Conservation (phyloP, 192 early-diverging fungal genomes). For the Mortierella alpina region DNA sequence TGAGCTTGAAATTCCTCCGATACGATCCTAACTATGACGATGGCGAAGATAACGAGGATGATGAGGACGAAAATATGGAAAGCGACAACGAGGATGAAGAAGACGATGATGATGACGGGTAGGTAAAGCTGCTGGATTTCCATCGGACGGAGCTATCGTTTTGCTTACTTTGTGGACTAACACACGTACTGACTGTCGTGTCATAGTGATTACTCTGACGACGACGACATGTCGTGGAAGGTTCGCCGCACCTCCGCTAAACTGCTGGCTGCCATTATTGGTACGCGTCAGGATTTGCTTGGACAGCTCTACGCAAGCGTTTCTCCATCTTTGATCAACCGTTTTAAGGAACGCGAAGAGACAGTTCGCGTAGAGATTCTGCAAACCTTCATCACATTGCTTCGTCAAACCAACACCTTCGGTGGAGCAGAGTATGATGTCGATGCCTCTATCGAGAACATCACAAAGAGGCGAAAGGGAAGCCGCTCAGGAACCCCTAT, state of each 20-base stretch:
- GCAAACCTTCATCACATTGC: conserved; percentile 73
- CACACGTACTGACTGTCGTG: background rate
- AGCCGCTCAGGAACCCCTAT: conserved; percentile 53
- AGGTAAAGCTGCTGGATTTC: conserved; percentile 16
- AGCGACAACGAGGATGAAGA: conserved; percentile 71
- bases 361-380: conserved; percentile 85
- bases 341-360: conserved; percentile 91
- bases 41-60: conserved; percentile 77
- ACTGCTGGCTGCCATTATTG: conserved; percentile 74
- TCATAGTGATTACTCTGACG: conserved; percentile 82
- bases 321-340: conserved; percentile 75
- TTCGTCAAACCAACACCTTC: conserved; percentile 68
- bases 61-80: conserved; percentile 69
- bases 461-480: conserved; percentile 61
- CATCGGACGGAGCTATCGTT: too few species aligned
- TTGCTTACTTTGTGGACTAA: background rate
- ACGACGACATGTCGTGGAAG: conserved; percentile 94
- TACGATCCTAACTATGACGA: conserved; percentile 90
- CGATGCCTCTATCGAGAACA: conserved; percentile 45
- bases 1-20: conserved; percentile 74
- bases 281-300: conserved; percentile 77
- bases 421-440: conserved; percentile 53
- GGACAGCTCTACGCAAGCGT: conserved; percentile 72
- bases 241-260: conserved; percentile 86
- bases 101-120: conserved; percentile 75